Evolutionary conservation across 2,329 filamentous ascomycete species (phyloP).

Genomic region (Simplicillium sp.): DNA sequence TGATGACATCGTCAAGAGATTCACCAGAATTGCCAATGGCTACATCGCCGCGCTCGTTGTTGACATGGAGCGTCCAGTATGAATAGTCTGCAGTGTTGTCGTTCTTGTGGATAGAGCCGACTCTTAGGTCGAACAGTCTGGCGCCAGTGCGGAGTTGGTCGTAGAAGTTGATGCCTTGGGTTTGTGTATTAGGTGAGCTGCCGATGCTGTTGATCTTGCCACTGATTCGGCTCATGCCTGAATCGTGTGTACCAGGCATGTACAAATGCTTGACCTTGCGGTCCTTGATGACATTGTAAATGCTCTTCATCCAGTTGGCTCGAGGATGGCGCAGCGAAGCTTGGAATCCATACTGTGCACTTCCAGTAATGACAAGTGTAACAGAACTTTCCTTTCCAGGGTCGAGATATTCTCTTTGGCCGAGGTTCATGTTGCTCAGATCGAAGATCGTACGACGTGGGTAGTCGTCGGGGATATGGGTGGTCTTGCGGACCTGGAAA

Average conservation of each 20-base stretch:
- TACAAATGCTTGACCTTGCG: conserved; percentile 33
- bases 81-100: conserved; percentile 11
- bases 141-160: conserved; percentile 34
- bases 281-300: conserved; percentile 21
- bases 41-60: conserved; percentile 19
- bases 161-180: conserved; percentile 33
- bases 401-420: conserved; percentile 21
- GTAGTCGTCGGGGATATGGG: conserved; percentile 16
- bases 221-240: conserved; percentile 35
- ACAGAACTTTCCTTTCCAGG: conserved; percentile 19
- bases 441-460: conserved; percentile 17
- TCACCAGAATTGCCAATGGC: conserved; percentile 36
- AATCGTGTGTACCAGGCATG: conserved; percentile 38
- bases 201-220: conserved; percentile 23
- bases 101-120: conserved; percentile 19
- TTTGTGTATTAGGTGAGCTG: conserved; percentile 29
- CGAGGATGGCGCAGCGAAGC: conserved; percentile 18
- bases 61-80: conserved; percentile 33
- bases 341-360: conserved; percentile 19
- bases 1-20: conserved; percentile 29
- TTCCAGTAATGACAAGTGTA: conserved; percentile 24
- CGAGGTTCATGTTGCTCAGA: conserved; percentile 19
- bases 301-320: conserved; percentile 21
- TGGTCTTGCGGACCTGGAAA: conserved; percentile 19
- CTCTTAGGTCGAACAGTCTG: conserved; percentile 37